Conservation (phyloP, 257 asterid species). For the Ilex asprella region DNA sequence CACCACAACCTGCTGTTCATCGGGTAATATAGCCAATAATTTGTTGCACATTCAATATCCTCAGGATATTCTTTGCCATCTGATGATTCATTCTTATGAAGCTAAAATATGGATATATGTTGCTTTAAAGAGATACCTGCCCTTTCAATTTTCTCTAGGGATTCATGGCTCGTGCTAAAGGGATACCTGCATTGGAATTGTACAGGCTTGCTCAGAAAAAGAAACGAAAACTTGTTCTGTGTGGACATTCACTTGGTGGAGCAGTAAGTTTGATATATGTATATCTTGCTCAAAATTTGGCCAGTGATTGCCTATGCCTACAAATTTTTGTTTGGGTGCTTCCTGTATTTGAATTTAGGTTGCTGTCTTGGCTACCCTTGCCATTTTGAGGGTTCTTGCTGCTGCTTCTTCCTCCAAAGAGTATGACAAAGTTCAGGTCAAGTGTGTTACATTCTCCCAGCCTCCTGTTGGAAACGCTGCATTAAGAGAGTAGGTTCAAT, state of each 20-base stretch:
- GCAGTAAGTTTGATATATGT: conserved; percentile 51
- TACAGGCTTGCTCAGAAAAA: conserved; percentile 94
- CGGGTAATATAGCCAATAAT: conserved; percentile 44
- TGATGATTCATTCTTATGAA: neutral
- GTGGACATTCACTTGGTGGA: conserved; percentile 99
- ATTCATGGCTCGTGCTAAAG: conserved; percentile 99
- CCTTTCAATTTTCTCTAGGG: conserved; percentile 45
- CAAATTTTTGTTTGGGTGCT: conserved; percentile 13
- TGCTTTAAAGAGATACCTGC: conserved; percentile 11
- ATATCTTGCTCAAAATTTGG: conserved; percentile 13
- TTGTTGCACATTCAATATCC: conserved; percentile 7
- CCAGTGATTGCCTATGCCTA: conserved; percentile 3
- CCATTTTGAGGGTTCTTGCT: conserved; percentile 83
- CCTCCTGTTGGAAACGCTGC: conserved; percentile 99
- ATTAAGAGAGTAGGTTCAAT: conserved; percentile 69
- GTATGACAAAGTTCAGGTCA: conserved; percentile 77
- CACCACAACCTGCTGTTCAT: conserved; percentile 89
- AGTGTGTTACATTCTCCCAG: conserved; percentile 97
- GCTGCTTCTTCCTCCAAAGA: conserved; percentile 58
- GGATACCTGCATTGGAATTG: conserved; percentile 92
- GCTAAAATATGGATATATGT: neutral
- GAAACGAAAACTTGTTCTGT: conserved; percentile 75
- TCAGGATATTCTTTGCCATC: conserved; percentile 1
- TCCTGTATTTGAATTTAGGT: conserved; percentile 41
- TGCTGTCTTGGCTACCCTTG: conserved; percentile 93